A percentile compares a stretch with the other conserved stretches of the same genome.
phyloP scores from a whole-genome alignment of 208 protist genomes.

The Tritrichomonas musculus region DNA sequence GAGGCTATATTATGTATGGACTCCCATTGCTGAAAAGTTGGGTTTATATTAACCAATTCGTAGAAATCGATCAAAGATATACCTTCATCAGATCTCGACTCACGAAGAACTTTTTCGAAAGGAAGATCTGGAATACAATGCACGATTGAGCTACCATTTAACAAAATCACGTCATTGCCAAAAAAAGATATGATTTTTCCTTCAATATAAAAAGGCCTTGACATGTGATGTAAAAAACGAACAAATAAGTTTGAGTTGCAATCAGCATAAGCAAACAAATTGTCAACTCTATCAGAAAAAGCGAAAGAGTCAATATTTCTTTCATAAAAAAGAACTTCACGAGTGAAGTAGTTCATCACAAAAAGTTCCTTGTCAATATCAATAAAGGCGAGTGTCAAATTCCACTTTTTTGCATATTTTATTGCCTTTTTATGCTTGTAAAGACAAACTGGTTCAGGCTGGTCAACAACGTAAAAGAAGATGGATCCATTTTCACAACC shows the following conservation, averaged over 20 bases:
- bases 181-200: not conserved
- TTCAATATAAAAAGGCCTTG: not conserved
- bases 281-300: not conserved
- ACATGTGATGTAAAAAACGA: not conserved
- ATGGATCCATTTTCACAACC: not conserved
- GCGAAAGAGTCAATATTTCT: not conserved
- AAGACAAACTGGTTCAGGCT: not conserved
- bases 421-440: not conserved
- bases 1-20: not conserved
- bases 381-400: not conserved
- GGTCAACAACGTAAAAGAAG: not conserved
- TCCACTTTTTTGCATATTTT: not conserved
- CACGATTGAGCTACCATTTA: not conserved
- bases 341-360: not conserved
- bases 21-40: not conserved
- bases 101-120: not conserved
- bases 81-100: too few species aligned
- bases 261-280: not conserved
- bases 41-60: not conserved
- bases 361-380: not conserved
- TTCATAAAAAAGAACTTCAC: not conserved
- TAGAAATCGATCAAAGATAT: not conserved
- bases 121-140: not conserved
- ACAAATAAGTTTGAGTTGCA: not conserved
- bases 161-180: not conserved